phyloP scores from a whole-genome alignment of 1,284 basidiomycete genomes.

The Clitocybe nebularis region DNA sequence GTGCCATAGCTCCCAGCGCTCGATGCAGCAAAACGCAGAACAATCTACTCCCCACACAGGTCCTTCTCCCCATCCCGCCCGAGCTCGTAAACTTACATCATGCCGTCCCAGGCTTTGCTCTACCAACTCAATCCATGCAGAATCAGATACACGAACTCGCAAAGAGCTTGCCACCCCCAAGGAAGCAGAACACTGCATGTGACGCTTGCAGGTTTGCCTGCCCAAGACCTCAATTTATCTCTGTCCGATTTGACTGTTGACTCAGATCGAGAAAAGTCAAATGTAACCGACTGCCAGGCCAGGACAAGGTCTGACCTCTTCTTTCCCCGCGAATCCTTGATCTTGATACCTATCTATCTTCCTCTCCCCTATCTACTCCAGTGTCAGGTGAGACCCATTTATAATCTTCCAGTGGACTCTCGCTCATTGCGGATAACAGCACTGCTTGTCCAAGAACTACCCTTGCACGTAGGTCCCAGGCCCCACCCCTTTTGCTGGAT shows the following conservation, averaged over 20 bases:
- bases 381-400: slow-evolving; percentile 54
- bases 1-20: neutral
- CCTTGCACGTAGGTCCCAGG: slow-evolving; percentile 67
- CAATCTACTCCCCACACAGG: slow-evolving; percentile 38
- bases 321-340: too few species aligned
- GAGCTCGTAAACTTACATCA: slow-evolving; percentile 15
- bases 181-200: slow-evolving; percentile 89
- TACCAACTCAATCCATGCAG: slow-evolving; percentile 61
- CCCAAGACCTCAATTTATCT: slow-evolving; percentile 9
- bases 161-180: slow-evolving; percentile 68
- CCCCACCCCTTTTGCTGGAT: too few species aligned
- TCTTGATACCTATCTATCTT: slow-evolving; percentile 12
- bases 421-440: slow-evolving; percentile 36
- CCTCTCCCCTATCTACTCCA: slow-evolving; percentile 23
- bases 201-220: slow-evolving; percentile 73
- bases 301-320: slow-evolving; percentile 76
- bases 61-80: slow-evolving; percentile 21
- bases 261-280: slow-evolving; percentile 76
- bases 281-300: slow-evolving; percentile 71
- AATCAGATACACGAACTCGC: slow-evolving; percentile 74
- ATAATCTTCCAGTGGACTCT: slow-evolving; percentile 6
- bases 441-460: slow-evolving; percentile 77
- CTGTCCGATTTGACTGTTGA: slow-evolving; percentile 17
- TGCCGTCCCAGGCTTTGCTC: slow-evolving; percentile 44
- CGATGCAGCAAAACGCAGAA: slow-evolving; percentile 33